These are phyloP conservation scores for Cercospora zeae-maydis DNA, from an alignment of 2,329 filamentous ascomycete species.

Conservation along the genomic window DNA sequence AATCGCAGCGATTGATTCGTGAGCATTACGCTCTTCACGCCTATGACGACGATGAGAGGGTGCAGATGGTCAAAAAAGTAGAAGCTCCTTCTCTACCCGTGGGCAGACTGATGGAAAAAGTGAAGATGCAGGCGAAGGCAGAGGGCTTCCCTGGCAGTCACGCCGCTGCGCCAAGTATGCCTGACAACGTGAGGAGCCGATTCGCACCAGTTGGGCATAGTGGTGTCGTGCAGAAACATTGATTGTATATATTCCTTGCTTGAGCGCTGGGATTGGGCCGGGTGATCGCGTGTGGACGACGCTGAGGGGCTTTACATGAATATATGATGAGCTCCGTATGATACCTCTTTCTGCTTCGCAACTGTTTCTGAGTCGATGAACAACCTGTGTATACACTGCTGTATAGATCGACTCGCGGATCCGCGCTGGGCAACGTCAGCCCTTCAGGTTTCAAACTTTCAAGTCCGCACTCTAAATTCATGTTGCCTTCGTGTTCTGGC, in stretches of 20 bases:
- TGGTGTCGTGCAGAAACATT: conserved; percentile 13
- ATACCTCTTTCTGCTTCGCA: background rate
- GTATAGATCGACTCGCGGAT: background rate
- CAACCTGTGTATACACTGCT: background rate
- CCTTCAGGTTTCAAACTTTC: background rate
- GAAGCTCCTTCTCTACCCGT: conserved; percentile 47
- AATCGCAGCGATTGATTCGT: conserved; percentile 55
- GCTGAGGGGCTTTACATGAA: background rate
- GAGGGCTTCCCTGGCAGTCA: conserved; percentile 24
- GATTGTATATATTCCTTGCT: conserved; percentile 3
- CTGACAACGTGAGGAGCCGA: conserved; percentile 17
- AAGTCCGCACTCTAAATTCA: background rate
- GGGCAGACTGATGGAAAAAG: conserved; percentile 45
- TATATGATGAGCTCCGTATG: background rate
- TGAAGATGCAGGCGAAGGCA: conserved; percentile 34
- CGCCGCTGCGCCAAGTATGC: conserved; percentile 9
- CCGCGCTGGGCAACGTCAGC: background rate
- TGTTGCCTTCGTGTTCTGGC: background rate
- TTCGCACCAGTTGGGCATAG: conserved; percentile 7
- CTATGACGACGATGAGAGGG: conserved; percentile 50
- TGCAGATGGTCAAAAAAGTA: conserved; percentile 55
- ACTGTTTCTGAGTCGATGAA: background rate
- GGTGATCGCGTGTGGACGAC: background rate
- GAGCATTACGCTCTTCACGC: conserved; percentile 62
- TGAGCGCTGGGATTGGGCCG: background rate